A percentile compares a stretch with the other conserved stretches of the same genome.
These are phyloP conservation scores for Bjerkandera adusta DNA, from an alignment of 1,284 basidiomycete genomes.

Conservation along the genomic window DNA sequence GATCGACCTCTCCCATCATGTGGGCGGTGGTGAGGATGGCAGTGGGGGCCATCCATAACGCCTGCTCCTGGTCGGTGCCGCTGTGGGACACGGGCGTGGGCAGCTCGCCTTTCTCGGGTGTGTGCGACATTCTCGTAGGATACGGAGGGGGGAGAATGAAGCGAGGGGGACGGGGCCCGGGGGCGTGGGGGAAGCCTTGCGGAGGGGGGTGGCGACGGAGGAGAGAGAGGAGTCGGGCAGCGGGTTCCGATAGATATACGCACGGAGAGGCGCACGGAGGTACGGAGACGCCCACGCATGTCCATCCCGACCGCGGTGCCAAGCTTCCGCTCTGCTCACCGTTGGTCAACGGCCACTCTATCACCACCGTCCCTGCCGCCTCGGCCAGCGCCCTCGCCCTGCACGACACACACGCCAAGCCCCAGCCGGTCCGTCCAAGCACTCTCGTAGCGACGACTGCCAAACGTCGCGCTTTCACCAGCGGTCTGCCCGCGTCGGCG, in stretches of 20 bases:
- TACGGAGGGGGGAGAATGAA: conserved; percentile 7
- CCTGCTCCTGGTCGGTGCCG: conserved; percentile 17
- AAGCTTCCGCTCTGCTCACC: not conserved
- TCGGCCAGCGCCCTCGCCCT: no score
- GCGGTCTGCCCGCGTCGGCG: no score
- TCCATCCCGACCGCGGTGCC: not conserved
- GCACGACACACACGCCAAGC: no score
- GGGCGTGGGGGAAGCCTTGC: not conserved
- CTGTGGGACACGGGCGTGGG: conserved; percentile 20
- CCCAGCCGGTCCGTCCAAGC: no score
- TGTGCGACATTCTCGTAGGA: conserved; percentile 20
- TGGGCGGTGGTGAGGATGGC: conserved; percentile 27
- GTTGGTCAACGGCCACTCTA: not conserved
- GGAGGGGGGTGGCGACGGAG: not conserved
- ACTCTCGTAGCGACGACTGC: no score
- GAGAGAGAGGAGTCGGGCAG: not conserved
- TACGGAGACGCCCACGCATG: no score
- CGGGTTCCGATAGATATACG: not conserved
- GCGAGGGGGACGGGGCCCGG: not conserved
- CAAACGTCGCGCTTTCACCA: no score
- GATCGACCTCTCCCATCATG: conserved; percentile 58
- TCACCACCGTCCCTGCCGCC: no score
- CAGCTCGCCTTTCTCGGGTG: conserved; percentile 19
- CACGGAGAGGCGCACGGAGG: conserved; percentile 4
- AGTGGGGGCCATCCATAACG: conserved; percentile 26